Evolutionary conservation across 495 filamentous ascomycete species (phyloP).

Genomic region (Podospora conica): DNA sequence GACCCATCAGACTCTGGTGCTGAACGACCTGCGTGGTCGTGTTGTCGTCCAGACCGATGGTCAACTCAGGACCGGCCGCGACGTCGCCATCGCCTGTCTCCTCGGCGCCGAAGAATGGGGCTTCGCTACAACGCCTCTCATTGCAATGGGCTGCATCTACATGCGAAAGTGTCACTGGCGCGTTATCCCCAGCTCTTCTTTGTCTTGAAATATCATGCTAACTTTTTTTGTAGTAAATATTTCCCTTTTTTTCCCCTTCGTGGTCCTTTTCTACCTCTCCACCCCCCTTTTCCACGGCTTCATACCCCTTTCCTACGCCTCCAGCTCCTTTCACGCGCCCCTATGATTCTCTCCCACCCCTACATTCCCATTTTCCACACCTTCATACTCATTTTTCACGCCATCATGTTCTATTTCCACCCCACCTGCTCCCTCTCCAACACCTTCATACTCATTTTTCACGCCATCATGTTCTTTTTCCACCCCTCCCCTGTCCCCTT

Average conservation of each 20-base stretch:
- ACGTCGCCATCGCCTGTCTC: conserved; percentile 93
- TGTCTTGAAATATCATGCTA: too few species aligned
- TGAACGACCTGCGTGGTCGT: conserved; percentile 95
- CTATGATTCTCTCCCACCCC: too few species aligned
- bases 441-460: too few species aligned
- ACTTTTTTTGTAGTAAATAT: not conserved
- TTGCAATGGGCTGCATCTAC: conserved; percentile 97
- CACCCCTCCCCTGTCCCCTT: too few species aligned
- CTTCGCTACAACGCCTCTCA: conserved; percentile 94
- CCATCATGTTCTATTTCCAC: too few species aligned
- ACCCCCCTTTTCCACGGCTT: conserved; percentile 14
- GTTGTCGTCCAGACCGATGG: conserved; percentile 98
- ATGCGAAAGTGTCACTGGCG: conserved; percentile 63
- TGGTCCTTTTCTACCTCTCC: not conserved
- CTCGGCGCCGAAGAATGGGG: conserved; percentile 98
- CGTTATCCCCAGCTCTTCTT: too few species aligned
- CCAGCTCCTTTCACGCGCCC: too few species aligned
- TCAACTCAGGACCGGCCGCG: conserved; percentile 87
- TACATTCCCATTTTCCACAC: too few species aligned
- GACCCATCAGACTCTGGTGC: conserved; percentile 96
- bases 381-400: too few species aligned
- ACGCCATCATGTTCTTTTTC: too few species aligned
- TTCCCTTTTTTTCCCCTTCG: not conserved
- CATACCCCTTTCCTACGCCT: conserved; percentile 4
- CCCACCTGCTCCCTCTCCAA: too few species aligned